Conservation (phyloP, 148 eudicot species). For the Diospyros kaki region DNA sequence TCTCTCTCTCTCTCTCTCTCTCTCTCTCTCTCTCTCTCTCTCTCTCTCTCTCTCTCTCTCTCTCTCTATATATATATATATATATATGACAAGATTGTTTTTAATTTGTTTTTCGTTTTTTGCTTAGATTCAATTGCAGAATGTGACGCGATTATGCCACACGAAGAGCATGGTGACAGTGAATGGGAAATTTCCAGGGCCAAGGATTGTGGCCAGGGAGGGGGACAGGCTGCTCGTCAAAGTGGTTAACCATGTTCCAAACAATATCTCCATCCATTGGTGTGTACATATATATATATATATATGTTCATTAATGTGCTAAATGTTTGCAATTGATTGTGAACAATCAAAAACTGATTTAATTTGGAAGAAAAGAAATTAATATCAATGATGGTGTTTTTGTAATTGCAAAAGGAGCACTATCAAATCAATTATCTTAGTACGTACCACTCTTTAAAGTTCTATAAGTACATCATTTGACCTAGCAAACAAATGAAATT, state of each 20-base stretch:
- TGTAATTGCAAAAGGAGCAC: no score
- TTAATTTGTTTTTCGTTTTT: background rate
- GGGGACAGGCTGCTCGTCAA: slow-evolving; percentile 36
- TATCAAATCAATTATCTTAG: no score
- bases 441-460: background rate
- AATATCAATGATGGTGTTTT: no score
- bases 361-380: no score
- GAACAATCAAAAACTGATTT: no score
- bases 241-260: slow-evolving; percentile 36
- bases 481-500: no score
- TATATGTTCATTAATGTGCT: no score
- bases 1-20: background rate
- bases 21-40: background rate
- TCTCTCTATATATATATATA: no score
- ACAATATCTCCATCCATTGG: slow-evolving; percentile 50
- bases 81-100: background rate
- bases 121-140: slow-evolving; percentile 30
- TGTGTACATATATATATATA: slow-evolving; percentile 19
- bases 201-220: slow-evolving; percentile 38
- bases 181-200: slow-evolving; percentile 49
- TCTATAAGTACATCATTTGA: no score
- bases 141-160: slow-evolving; percentile 46
- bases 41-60: background rate
- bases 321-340: no score
- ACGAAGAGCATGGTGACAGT: slow-evolving; percentile 49